Evolutionary conservation across 257 asterid genomes (phyloP).

Genomic region (Knoxia roxburghii): DNA sequence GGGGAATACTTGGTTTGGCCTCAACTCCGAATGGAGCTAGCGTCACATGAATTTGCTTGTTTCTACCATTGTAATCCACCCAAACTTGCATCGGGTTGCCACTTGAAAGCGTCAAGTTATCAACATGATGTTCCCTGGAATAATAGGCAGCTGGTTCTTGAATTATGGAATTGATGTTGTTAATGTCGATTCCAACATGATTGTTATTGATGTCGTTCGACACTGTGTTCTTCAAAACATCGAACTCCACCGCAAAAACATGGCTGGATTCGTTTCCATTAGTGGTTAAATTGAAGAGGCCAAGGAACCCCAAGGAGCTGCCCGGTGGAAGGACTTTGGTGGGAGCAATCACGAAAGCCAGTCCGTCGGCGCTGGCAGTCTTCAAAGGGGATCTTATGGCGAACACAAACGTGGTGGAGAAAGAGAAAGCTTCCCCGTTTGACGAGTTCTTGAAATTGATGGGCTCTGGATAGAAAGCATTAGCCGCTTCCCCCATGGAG

Average conservation of each 20-base stretch:
- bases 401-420: slow-evolving; percentile 51
- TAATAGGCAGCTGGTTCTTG: slow-evolving; percentile 38
- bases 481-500: slow-evolving; percentile 35
- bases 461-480: slow-evolving; percentile 49
- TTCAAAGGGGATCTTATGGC: slow-evolving; percentile 45
- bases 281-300: slow-evolving; percentile 45
- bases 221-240: slow-evolving; percentile 34
- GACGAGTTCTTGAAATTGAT: slow-evolving; percentile 38
- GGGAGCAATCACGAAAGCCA: slow-evolving; percentile 51
- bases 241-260: slow-evolving; percentile 54
- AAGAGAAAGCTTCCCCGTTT: slow-evolving; percentile 31
- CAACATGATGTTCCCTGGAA: slow-evolving; percentile 8
- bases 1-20: slow-evolving; percentile 38
- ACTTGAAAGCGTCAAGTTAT: slow-evolving; percentile 36
- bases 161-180: slow-evolving; percentile 25
- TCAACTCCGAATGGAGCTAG: slow-evolving; percentile 28
- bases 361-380: slow-evolving; percentile 43
- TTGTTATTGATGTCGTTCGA: slow-evolving; percentile 41
- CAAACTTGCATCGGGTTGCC: slow-evolving; percentile 43
- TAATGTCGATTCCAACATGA: slow-evolving; percentile 57
- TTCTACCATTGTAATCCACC: slow-evolving; percentile 41
- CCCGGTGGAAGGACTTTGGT: slow-evolving; percentile 28
- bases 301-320: slow-evolving; percentile 36
- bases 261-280: slow-evolving; percentile 42
- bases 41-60: slow-evolving; percentile 30